These are phyloP conservation scores for Lycium barbarum DNA, from an alignment of 257 asterid genomes.

Conservation along the genomic window DNA sequence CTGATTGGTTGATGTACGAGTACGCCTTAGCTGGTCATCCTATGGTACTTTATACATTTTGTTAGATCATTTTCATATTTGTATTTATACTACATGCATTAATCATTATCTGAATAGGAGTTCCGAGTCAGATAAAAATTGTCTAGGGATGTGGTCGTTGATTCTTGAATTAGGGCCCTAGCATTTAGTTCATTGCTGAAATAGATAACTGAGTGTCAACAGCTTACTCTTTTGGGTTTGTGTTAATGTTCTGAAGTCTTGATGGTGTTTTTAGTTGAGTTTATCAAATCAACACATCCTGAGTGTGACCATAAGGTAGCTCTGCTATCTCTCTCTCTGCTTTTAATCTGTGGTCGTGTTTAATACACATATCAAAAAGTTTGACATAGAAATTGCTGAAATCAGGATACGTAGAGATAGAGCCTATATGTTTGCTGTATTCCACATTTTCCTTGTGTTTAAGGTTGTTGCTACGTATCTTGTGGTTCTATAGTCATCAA, in stretches of 20 bases:
- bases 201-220: no score
- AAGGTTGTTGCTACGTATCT: background rate
- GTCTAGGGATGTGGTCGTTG: no score
- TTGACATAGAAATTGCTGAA: background rate
- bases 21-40: constrained; percentile 41
- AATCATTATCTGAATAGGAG: no score
- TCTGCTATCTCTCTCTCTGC: background rate
- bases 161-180: no score
- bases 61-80: no score
- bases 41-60: constrained; percentile 35
- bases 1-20: constrained; percentile 54
- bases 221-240: background rate
- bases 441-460: background rate
- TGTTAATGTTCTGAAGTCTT: background rate
- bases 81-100: background rate
- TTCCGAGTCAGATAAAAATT: no score
- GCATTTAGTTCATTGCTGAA: no score
- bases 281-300: background rate
- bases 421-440: background rate
- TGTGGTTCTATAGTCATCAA: background rate
- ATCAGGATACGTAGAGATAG: background rate
- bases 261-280: background rate
- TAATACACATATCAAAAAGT: background rate
- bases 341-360: background rate
- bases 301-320: background rate